These are phyloP conservation scores for Colletotrichum godetiae DNA, from an alignment of 2,329 filamentous ascomycete species.

Conservation along the genomic window DNA sequence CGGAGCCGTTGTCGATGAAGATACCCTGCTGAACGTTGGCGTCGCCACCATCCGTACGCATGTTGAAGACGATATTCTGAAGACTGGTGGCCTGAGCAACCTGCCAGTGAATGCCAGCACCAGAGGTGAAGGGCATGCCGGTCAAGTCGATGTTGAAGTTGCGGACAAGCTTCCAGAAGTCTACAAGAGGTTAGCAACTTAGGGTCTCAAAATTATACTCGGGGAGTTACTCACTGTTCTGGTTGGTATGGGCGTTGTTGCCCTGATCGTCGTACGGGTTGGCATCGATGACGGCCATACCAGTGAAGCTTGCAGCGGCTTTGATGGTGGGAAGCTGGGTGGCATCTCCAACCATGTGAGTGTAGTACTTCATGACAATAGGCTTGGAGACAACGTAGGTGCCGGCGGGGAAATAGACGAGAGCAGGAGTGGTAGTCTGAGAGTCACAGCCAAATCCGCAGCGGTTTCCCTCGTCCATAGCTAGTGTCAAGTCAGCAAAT, in stretches of 20 bases:
- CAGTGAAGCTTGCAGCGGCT: slow-evolving; percentile 76
- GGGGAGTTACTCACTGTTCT: slow-evolving; percentile 56
- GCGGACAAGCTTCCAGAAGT: slow-evolving; percentile 86
- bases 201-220: no score
- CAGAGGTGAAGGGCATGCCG: slow-evolving; percentile 67
- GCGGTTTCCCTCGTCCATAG: slow-evolving; percentile 80
- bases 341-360: slow-evolving; percentile 89
- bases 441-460: slow-evolving; percentile 88
- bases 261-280: slow-evolving; percentile 82
- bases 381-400: slow-evolving; percentile 86
- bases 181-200: slow-evolving; percentile 45
- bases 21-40: slow-evolving; percentile 80
- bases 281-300: slow-evolving; percentile 90
- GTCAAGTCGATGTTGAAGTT: slow-evolving; percentile 86
- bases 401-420: slow-evolving; percentile 92
- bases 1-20: slow-evolving; percentile 88
- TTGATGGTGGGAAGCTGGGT: slow-evolving; percentile 79
- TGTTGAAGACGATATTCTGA: slow-evolving; percentile 85
- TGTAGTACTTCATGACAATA: slow-evolving; percentile 90
- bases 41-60: slow-evolving; percentile 73
- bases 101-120: slow-evolving; percentile 85
- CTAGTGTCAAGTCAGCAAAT: not conserved
- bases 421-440: slow-evolving; percentile 81
- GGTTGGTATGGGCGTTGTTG: slow-evolving; percentile 82
- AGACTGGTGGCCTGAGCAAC: slow-evolving; percentile 85